Percentiles rank a stretch among this genome's conserved stretches.
phyloP scores from a whole-genome alignment of 1,284 basidiomycete genomes.

The Leccinum fuscescens region DNA sequence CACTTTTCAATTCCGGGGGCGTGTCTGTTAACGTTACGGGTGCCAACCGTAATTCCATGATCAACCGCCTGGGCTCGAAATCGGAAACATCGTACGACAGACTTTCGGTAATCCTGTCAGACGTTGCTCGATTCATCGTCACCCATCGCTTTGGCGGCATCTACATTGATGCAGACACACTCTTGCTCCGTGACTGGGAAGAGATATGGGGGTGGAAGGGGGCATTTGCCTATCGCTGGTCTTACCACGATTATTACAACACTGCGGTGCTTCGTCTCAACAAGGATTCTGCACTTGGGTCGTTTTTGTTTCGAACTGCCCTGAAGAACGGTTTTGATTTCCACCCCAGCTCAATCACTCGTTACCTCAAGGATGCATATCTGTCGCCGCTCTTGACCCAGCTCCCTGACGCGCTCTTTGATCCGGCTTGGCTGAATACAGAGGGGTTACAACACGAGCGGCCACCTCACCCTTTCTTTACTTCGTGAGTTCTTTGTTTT shows the following conservation, averaged over 20 bases:
- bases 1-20: conserved; percentile 75
- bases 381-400: conserved; percentile 57
- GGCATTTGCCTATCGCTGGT: conserved; percentile 85
- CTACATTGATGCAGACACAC: conserved; percentile 82
- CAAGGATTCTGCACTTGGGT: conserved; percentile 74
- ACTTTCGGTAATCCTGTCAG: conserved; percentile 77
- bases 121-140: conserved; percentile 82
- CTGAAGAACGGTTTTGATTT: conserved; percentile 81
- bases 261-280: conserved; percentile 82
- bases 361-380: conserved; percentile 77
- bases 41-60: conserved; percentile 49
- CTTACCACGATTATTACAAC: conserved; percentile 75
- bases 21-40: conserved; percentile 45
- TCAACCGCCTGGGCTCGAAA: conserved; percentile 69
- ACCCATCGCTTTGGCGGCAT: conserved; percentile 83
- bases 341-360: conserved; percentile 79
- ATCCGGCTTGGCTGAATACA: conserved; percentile 82
- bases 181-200: conserved; percentile 87
- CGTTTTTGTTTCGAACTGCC: conserved; percentile 81
- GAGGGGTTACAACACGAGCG: conserved; percentile 78
- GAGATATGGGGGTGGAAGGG: conserved; percentile 85
- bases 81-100: conserved; percentile 72
- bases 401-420: conserved; percentile 80
- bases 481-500: conserved; percentile 57
- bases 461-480: conserved; percentile 81